phyloP scores from a whole-genome alignment of 805 yeast genomes.

The Wickerhamomyces queroliae region DNA sequence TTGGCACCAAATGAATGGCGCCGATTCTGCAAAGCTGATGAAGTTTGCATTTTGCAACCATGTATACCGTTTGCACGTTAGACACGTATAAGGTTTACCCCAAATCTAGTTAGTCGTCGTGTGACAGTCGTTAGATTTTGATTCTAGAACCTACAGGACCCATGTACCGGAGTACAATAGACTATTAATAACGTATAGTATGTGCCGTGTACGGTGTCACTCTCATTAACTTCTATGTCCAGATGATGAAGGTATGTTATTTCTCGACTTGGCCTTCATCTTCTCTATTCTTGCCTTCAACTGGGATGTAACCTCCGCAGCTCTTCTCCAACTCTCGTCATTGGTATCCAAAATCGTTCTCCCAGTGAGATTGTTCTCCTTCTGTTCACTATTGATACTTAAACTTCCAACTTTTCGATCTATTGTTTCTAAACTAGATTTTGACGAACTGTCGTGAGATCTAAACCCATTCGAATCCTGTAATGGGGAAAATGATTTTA shows the following conservation, averaged over 20 bases:
- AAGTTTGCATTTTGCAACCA: too few relatives aligned
- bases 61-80: too few relatives aligned
- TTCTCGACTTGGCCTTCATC: conserved; percentile 64
- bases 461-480: conserved; percentile 3
- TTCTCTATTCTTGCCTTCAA: conserved; percentile 82
- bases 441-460: not conserved
- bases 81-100: too few relatives aligned
- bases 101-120: too few relatives aligned
- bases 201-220: too few relatives aligned
- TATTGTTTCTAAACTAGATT: conserved; percentile 15
- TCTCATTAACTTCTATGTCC: not conserved
- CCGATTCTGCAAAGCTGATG: too few relatives aligned
- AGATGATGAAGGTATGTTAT: conserved; percentile 1
- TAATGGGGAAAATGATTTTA: conserved; percentile 1
- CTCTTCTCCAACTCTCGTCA: conserved; percentile 78
- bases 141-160: too few relatives aligned
- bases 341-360: conserved; percentile 30
- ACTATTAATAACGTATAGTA: too few relatives aligned
- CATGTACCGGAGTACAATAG: too few relatives aligned
- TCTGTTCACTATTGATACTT: conserved; percentile 22
- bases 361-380: conserved; percentile 14
- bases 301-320: conserved; percentile 84
- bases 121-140: too few relatives aligned
- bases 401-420: conserved; percentile 22
- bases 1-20: too few relatives aligned